Percentiles rank a stretch among this genome's conserved stretches.
Evolutionary conservation across 2,329 filamentous ascomycete species (phyloP).

Genomic region (Fonsecaea monophora): DNA sequence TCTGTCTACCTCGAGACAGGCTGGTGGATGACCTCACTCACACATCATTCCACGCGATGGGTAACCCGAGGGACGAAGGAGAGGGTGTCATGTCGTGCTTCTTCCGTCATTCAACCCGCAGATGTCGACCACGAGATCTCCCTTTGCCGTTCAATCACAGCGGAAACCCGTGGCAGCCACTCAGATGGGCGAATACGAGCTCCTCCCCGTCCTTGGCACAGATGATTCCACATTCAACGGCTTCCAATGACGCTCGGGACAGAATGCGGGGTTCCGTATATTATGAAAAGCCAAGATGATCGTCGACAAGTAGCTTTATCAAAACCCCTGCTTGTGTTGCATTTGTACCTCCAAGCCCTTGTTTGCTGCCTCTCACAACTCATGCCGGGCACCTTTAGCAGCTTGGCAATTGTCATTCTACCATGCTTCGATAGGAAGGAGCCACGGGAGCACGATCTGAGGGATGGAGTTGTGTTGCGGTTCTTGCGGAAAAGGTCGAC

Average conservation of each 20-base stretch:
- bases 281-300: background rate
- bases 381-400: background rate
- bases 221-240: background rate
- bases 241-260: background rate
- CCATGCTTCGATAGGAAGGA: conserved; percentile 15
- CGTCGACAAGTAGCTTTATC: conserved; percentile 2
- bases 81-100: too few relatives aligned
- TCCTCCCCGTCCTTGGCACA: background rate
- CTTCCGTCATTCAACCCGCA: conserved; percentile 31
- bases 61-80: too few relatives aligned
- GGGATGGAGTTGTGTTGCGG: background rate
- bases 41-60: too few relatives aligned
- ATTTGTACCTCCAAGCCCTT: conserved; percentile 3
- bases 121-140: too few relatives aligned
- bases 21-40: background rate
- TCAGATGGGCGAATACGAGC: background rate
- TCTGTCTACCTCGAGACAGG: background rate
- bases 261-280: background rate
- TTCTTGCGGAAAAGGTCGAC: conserved; percentile 1
- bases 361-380: background rate
- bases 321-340: conserved; percentile 8
- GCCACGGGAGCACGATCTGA: background rate
- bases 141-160: background rate
- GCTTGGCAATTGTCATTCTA: background rate
- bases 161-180: background rate